Evolutionary conservation across 1,139 yeast species (phyloP).

Genomic region (Candida neerlandica): DNA sequence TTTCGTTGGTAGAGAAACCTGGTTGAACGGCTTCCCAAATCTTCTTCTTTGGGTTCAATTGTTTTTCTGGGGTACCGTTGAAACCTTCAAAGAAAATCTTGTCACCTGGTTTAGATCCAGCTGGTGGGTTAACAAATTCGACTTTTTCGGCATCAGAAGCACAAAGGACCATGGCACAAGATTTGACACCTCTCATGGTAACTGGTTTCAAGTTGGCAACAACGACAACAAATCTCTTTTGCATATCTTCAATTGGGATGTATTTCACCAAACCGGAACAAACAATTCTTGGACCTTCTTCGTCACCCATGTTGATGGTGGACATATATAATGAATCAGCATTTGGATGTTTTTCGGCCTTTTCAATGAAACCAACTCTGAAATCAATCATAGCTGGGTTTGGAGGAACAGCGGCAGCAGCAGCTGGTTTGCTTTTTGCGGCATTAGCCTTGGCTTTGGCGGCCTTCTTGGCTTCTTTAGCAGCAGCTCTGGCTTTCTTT

Average conservation of each 20-base stretch:
- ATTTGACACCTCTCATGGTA: constrained; percentile 83
- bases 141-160: constrained; percentile 73
- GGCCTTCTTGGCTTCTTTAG: constrained; percentile 66
- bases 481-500: constrained; percentile 58
- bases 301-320: constrained; percentile 95
- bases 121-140: constrained; percentile 95
- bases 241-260: constrained; percentile 50
- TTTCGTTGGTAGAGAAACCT: constrained; percentile 75
- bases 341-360: constrained; percentile 96
- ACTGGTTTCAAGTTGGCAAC: constrained; percentile 67
- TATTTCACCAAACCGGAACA: constrained; percentile 80
- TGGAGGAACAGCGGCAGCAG: constrained; percentile 62
- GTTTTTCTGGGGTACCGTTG: constrained; percentile 87
- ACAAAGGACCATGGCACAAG: constrained; percentile 96
- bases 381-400: constrained; percentile 86
- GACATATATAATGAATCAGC: constrained; percentile 96
- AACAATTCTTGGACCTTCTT: constrained; percentile 95
- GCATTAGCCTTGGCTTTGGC: constrained; percentile 78
- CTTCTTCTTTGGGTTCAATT: constrained; percentile 97
- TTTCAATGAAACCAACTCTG: constrained; percentile 95
- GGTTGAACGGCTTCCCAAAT: constrained; percentile 97
- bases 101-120: constrained; percentile 94
- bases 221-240: constrained; percentile 51
- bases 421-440: constrained; percentile 56
- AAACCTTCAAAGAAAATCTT: constrained; percentile 91